A percentile compares a stretch with the other conserved stretches of the same genome.
Conservation (phyloP, 306 rosid species). For the Ochetophila trinervis region DNA sequence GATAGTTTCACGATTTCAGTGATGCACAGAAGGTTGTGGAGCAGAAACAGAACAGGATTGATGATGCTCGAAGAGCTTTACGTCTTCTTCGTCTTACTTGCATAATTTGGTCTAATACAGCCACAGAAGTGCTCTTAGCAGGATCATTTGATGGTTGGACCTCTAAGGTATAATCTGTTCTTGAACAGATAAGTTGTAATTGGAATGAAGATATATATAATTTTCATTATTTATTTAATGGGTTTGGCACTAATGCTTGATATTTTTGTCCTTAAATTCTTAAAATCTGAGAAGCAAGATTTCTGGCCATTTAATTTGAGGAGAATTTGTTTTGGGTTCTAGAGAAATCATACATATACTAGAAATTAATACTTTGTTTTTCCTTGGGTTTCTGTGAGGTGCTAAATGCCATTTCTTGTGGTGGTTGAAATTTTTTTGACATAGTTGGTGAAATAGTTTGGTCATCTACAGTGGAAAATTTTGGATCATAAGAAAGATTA, state of each 20-base stretch:
- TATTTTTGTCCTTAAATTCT: background rate
- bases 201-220: background rate
- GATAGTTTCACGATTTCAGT: constrained; percentile 38
- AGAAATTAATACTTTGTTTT: background rate
- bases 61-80: constrained; percentile 50
- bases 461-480: too few species aligned
- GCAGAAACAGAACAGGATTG: constrained; percentile 65
- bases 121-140: constrained; percentile 70
- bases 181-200: constrained; percentile 8
- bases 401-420: background rate
- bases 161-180: constrained; percentile 50
- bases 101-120: constrained; percentile 75
- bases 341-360: background rate
- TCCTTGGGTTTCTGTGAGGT: background rate
- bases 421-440: background rate
- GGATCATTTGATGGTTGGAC: constrained; percentile 99
- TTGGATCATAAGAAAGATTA: too few species aligned
- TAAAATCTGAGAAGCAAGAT: background rate
- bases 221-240: background rate
- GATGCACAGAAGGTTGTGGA: constrained; percentile 56
- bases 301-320: background rate
- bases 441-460: too few species aligned
- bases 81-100: constrained; percentile 47
- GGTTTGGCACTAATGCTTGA: background rate
- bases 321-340: background rate